Evolutionary conservation across 2,329 filamentous ascomycete species (phyloP).

Genomic region (Dactylellina sp.): DNA sequence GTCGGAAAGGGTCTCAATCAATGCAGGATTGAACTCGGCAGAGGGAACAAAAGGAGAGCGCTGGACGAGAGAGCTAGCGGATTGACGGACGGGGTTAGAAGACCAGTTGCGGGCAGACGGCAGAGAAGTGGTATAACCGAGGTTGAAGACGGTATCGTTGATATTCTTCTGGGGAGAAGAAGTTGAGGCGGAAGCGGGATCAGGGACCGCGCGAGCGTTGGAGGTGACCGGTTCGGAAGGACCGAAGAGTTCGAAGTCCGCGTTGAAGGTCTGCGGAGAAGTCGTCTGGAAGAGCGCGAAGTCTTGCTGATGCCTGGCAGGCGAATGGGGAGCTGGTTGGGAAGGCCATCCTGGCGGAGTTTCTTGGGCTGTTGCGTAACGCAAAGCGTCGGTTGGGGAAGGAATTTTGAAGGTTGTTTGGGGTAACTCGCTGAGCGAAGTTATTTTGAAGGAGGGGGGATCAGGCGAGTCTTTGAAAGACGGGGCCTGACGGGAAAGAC

Average conservation of each 20-base stretch:
- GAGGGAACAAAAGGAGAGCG: slow-evolving; percentile 47
- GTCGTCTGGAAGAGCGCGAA: no score
- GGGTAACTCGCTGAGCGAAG: slow-evolving; percentile 54
- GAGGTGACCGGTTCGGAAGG: slow-evolving; percentile 23
- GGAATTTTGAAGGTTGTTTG: slow-evolving; percentile 55
- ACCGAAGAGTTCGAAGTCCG: slow-evolving; percentile 56
- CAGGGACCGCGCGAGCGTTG: slow-evolving; percentile 41
- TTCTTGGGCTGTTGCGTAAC: slow-evolving; percentile 57
- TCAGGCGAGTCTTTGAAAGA: slow-evolving; percentile 50
- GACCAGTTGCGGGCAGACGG: slow-evolving; percentile 43
- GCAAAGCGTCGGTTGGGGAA: slow-evolving; percentile 56
- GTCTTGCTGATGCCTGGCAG: slow-evolving; percentile 17
- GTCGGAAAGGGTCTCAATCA: slow-evolving; percentile 53
- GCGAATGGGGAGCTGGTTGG: slow-evolving; percentile 42
- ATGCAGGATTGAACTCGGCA: slow-evolving; percentile 45
- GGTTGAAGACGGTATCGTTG: slow-evolving; percentile 55
- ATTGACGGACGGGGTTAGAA: slow-evolving; percentile 10
- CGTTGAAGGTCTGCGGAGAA: slow-evolving; percentile 39
- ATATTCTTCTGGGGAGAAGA: background rate
- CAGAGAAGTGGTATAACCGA: slow-evolving; percentile 52
- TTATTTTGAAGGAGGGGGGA: slow-evolving; percentile 51
- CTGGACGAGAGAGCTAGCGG: slow-evolving; percentile 36
- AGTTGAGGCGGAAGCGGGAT: slow-evolving; percentile 8
- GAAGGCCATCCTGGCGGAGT: slow-evolving; percentile 55
- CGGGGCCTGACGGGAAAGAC: slow-evolving; percentile 33